Base-by-base conservation (phyloP, 768 basidiomycete species). In the Pholiota molesta region DNA sequence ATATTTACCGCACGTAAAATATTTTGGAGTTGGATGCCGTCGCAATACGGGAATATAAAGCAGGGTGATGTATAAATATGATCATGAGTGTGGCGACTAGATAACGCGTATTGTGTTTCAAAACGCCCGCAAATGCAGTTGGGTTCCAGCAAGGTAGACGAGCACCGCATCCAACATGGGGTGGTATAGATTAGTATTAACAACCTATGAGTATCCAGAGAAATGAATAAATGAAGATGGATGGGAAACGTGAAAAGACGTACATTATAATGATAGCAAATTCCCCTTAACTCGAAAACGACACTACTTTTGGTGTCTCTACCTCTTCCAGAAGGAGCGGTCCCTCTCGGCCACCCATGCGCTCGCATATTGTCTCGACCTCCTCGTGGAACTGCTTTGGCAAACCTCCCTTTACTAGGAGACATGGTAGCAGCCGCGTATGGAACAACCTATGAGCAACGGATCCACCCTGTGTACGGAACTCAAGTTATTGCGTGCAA, bases 401-500 rank as follows among this genome's bases (percentile, higher is more conserved):
- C 7, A 85, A 72, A 14, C 82, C 83, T 21, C 79, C 75, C 35
- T 71, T 71, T 10, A 75, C 64, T 11, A 78, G 69, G 16, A 85
- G 70, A 23, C 75, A 71, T 2, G 83, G 83, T 31, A 85, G 74
- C 13, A 85, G 54, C 26, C 79, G 78, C 19, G 80, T 83, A 62
- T 84, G 81, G 73, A 84, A 85, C 14, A 81, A 68, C 26, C 81
- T 77, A 59, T 83, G 82, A 17, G 83, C 79, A 9, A 78, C 75
- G 6, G 79, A 74, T 7, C 68, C 84, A 35, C 84, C 84, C 83
- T 83, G 57, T 57, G 53, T 45, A 14, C 65, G 59, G 37, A 39
- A 58, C n/a, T n/a, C 52, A 13, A 62, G 49, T 57, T 37, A 68
- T 31, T 47, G n/a, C 35, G n/a, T 33, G 35, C 11, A 45, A 29